Evolutionary conservation across 1,139 yeast species (phyloP), one percentile per base, ranked within the genome.

Genomic region (Zhuliangozyma parablackwelliae): DNA sequence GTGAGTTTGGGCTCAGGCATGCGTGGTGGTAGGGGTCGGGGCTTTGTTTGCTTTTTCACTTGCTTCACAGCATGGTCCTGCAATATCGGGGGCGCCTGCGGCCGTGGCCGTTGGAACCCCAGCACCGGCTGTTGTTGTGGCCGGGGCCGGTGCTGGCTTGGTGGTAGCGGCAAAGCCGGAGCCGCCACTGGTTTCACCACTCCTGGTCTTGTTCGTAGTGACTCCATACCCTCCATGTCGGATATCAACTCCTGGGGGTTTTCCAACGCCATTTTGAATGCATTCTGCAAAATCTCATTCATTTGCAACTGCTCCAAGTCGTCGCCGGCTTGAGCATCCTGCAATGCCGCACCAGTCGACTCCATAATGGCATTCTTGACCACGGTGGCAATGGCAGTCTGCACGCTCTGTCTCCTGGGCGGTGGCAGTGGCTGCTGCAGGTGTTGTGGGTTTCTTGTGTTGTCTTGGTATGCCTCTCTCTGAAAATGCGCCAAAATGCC

Each of bases 251-350:
- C 77, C 26, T 71, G 75, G 6, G 85, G 84, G 44, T 78, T 75
- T 45, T 78, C 82, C 72, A 78, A 69, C 1, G 90, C 90, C 82
- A 82, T 72, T 34, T 75, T 74, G 59, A 82, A 71, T 0, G 89
- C 90, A 58, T 80, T 81, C 47, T 80, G 84, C 66, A 82, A 72
- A 46, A 83, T 82, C 46, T 78, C 84, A 50, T 78, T 80, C 79
- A 76, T 73, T 44, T 72, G 76, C 33, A 69, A 55, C 41, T 65
- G 72, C 37, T 72, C 76, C 33, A 80, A 60, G 44, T 77, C 82
- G 37, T 65, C 63, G 29, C 34, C 32, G 10, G 28, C 35, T 3
- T 2, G 9, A 23, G 9, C 10, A 21, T 23, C 31, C 13, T 32
- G 38, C 23, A 35, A 34, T 16, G 11, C 12, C 7, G 12, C 7